Base-by-base conservation (phyloP, 352 stramenopile genomes). In the Globisporangium abappressorium region DNA sequence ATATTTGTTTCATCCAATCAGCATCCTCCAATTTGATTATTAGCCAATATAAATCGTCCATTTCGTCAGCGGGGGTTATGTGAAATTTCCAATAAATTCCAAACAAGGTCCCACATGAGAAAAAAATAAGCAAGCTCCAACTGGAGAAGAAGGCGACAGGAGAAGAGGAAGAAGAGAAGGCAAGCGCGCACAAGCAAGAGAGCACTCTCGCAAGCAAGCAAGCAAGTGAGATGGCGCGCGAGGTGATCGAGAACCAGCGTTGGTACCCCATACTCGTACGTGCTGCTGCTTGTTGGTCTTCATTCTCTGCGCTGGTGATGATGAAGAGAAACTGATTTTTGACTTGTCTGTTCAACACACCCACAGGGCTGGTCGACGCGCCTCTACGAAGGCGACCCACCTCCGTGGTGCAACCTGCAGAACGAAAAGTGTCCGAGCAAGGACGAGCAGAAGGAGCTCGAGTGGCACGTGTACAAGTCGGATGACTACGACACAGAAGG, bases 231-330 rank as follows among this genome's bases (percentile, higher is more conserved):
- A 84, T 84, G 80, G 70, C 71, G 57, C 60, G 73, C 20, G 87
- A 95, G 69, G 77, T 95, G 69, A 88, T 95, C 66, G 87, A 95
- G 76, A 95, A 95, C 71, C 87, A 95, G 72, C 84, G 87, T 30
- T 95, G 87, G 87, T 94, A 90, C 55, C 73, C 87, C 18, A 79
- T 95, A 8, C 67, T 91, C 58, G 87, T 95, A 77, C 66, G 79
- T 68, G 28, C 0, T 3, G 18, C 24, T 56, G 18, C 43, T 41
- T 56, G 46, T 15, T 38, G 18, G 18, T 18, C 20, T 67, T 22
- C 18, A 6, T 60, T 54, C 15, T 43, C 15, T 43, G 36, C 36
- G 36, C 6, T 18, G 14, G n/a, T 38, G 28, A 59, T 20, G 15
- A 33, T 33, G 1, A 33, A 28, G 20, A 38, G 36, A 62, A 49